Conservation (phyloP, 2,329 filamentous ascomycete genomes). For the Penicillium capsulatum region DNA sequence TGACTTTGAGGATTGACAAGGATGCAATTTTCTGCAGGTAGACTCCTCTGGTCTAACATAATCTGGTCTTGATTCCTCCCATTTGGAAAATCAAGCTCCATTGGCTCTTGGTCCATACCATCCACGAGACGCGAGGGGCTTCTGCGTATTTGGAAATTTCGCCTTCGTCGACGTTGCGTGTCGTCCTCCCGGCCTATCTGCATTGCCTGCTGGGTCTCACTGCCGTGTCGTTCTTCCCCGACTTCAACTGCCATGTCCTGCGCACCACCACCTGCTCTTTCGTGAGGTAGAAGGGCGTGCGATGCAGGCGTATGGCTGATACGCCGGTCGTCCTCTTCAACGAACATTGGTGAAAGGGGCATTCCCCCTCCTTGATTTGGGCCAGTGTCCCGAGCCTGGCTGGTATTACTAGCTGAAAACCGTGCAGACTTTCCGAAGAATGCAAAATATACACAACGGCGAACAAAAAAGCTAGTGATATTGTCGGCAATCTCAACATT, state of each 20-base stretch:
- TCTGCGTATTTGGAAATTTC: too few relatives aligned
- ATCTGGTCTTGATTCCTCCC: conserved; percentile 7
- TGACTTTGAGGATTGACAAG: not conserved
- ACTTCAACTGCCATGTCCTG: too few relatives aligned
- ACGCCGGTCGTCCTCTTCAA: not conserved
- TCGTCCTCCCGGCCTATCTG: too few relatives aligned
- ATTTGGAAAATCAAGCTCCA: conserved; percentile 8
- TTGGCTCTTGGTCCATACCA: conserved; percentile 11
- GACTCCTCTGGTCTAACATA: conserved; percentile 9
- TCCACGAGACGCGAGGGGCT: not conserved
- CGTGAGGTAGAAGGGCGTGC: not conserved
- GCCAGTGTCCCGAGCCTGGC: too few relatives aligned
- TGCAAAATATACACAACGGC: conserved; percentile 23
- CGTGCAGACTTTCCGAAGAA: conserved; percentile 19
- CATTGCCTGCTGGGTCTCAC: too few relatives aligned
- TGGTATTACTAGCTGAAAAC: not conserved
- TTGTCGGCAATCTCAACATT: conserved; percentile 9
- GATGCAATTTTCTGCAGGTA: conserved; percentile 4
- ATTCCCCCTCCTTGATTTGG: not conserved
- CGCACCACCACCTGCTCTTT: too few relatives aligned
- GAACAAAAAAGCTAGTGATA: conserved; percentile 21
- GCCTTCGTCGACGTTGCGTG: too few relatives aligned
- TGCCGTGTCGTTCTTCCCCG: too few relatives aligned
- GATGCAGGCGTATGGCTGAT: not conserved
- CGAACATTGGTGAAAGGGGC: conserved; percentile 1